A percentile compares a stretch with the other conserved stretches of the same genome.
These are phyloP conservation scores for Clarkia xantiana DNA, from an alignment of 345 rosid genomes.

Conservation along the genomic window DNA sequence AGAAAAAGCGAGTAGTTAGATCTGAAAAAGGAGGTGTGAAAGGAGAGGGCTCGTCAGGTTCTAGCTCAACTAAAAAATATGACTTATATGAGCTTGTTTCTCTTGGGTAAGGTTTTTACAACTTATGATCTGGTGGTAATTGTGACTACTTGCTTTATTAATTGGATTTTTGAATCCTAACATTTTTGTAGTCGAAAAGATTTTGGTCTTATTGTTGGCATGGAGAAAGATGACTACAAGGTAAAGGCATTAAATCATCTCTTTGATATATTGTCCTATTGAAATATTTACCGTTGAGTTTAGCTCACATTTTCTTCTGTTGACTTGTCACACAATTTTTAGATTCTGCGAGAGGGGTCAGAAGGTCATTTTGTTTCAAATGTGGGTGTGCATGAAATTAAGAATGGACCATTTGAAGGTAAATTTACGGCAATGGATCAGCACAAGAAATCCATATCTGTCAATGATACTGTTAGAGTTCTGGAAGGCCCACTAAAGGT, in stretches of 20 bases:
- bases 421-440: constrained; percentile 69
- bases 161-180: background rate
- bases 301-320: constrained; percentile 4
- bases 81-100: constrained; percentile 60
- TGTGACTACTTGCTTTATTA: background rate
- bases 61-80: constrained; percentile 25
- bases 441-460: constrained; percentile 41
- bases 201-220: constrained; percentile 72
- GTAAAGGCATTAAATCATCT: constrained; percentile 21
- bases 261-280: background rate
- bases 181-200: constrained; percentile 61
- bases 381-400: constrained; percentile 38
- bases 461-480: constrained; percentile 60
- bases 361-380: constrained; percentile 46
- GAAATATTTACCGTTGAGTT: background rate
- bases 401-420: constrained; percentile 48
- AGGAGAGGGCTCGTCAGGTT: constrained; percentile 56
- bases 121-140: constrained; percentile 5
- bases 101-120: constrained; percentile 43
- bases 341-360: constrained; percentile 75
- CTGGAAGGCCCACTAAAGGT: constrained; percentile 80
- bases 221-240: constrained; percentile 87
- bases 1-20: constrained; percentile 31
- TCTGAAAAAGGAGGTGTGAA: constrained; percentile 42
- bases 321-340: constrained; percentile 15